phyloP scores from a whole-genome alignment of 306 rosid species.

The Glycine soja region DNA sequence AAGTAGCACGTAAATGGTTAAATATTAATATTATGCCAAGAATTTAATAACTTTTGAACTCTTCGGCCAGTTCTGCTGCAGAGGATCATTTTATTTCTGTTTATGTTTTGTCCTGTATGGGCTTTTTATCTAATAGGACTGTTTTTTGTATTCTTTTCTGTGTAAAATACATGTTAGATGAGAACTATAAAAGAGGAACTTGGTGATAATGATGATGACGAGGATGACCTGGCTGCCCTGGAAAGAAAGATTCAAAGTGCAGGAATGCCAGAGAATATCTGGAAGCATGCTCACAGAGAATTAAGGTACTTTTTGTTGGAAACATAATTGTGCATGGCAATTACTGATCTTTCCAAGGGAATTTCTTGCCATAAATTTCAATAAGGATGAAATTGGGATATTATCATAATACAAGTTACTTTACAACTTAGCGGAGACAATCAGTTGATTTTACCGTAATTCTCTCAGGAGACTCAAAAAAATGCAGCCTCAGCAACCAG shows the following conservation, averaged over 20 bases:
- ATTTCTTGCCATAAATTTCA: constrained; percentile 24
- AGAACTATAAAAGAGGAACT: constrained; percentile 99
- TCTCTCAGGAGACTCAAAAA: constrained; percentile 90
- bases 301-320: constrained; percentile 64
- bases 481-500: constrained; percentile 99
- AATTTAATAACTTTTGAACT: constrained; percentile 19
- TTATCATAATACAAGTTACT: constrained; percentile 14
- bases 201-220: constrained; percentile 96
- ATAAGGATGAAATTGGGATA: constrained; percentile 8
- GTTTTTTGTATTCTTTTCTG: constrained; percentile 37
- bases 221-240: constrained; percentile 86
- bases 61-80: constrained; percentile 29
- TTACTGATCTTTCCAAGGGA: constrained; percentile 8
- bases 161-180: constrained; percentile 65
- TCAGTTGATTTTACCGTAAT: constrained; percentile 27
- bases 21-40: constrained; percentile 14
- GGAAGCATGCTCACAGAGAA: constrained; percentile 96
- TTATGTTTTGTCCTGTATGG: constrained; percentile 6
- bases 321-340: constrained; percentile 1
- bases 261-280: constrained; percentile 92
- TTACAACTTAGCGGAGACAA: constrained; percentile 30
- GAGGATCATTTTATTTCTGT: constrained; percentile 30
- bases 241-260: constrained; percentile 98
- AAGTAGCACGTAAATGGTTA: constrained; percentile 37
- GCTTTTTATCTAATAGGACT: constrained; percentile 33